Base-by-base conservation (phyloP, 2,329 filamentous ascomycete species). In the Bipolaris oryzae region DNA sequence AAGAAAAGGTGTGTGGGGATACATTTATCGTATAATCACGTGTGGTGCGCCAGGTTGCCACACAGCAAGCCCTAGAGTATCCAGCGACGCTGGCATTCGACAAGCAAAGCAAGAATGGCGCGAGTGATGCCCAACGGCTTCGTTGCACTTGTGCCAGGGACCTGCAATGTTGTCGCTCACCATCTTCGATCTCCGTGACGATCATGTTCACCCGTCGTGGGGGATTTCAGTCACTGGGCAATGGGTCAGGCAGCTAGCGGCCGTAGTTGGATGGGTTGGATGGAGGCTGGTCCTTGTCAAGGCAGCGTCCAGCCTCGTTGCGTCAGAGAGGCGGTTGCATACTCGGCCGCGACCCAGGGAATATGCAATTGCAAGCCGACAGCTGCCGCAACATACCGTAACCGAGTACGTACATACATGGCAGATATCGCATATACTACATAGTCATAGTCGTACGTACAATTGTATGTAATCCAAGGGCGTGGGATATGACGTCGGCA, bases 211-310 rank as follows among this genome's bases (percentile, higher is more conserved):
- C 33, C 38, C 35, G 43, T 53, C 46, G 47, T 53, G 34, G 48
- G 37, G 42, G 44, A 31, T 56, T 23, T 20, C 38, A 44, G 47
- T 53, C 38, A 42, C 48, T 44, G 51, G 45, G 43, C 31, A 50
- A 55, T 50, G 58, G 55, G 45, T 41, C 23, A 53, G 51, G 44
- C 42, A 52, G 58, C 54, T 62, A 60, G 61, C 50, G 49, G 31
- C 54, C 56, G 61, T 25, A 15, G 50, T 41, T 62, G 61, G 55
- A 42, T 43, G 28, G 44, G 21, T n/a, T n/a, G n/a, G n/a, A n/a
- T n/a, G n/a, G n/a, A 55, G 35, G 56, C 57, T 63, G 49, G 60
- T 56, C 62, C 62, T 59, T 63, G 60, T 57, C 55, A 51, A 58
- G 57, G 47, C 49, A 46, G 48, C 57, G 33, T 34, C 35, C 49